A percentile compares a stretch with the other conserved stretches of the same genome.
phyloP scores from a whole-genome alignment of 2,329 filamentous ascomycete species.

The Fusarium mexicanum region DNA sequence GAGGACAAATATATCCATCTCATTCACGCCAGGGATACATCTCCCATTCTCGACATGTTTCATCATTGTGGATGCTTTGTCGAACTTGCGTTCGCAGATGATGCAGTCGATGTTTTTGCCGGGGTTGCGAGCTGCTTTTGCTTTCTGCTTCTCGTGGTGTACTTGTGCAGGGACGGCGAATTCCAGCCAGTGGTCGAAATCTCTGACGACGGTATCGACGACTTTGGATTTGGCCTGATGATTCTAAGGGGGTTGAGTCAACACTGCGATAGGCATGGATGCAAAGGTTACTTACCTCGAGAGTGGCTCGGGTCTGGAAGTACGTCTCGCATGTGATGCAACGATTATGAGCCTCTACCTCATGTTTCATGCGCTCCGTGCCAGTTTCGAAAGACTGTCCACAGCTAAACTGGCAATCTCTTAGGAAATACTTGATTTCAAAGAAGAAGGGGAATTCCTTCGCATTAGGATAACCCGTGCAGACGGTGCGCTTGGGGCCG shows the following conservation, averaged over 20 bases:
- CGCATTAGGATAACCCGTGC: neutral
- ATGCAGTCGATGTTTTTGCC: neutral
- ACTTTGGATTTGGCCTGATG: neutral
- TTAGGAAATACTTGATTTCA: neutral
- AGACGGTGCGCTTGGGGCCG: neutral
- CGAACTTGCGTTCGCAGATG: neutral
- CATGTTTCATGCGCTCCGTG: neutral
- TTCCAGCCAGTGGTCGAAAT: neutral
- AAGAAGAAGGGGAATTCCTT: neutral
- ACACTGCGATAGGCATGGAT: accelerated
- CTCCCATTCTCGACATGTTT: neutral
- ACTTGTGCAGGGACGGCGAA: neutral
- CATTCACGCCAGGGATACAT: accelerated
- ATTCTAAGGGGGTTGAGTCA: neutral
- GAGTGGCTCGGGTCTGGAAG: neutral
- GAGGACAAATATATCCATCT: neutral
- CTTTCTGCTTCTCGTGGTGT: neutral
- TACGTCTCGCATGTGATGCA: neutral
- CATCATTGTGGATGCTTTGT: neutral
- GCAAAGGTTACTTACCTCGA: neutral
- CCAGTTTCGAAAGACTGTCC: neutral
- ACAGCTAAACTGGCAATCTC: neutral
- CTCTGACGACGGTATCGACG: neutral
- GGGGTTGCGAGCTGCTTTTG: neutral
- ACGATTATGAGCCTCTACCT: neutral